Percentiles rank a stretch among this genome's conserved stretches.
These are phyloP conservation scores for Aspergillus biplanus DNA, from an alignment of 495 filamentous ascomycete species.

Conservation along the genomic window DNA sequence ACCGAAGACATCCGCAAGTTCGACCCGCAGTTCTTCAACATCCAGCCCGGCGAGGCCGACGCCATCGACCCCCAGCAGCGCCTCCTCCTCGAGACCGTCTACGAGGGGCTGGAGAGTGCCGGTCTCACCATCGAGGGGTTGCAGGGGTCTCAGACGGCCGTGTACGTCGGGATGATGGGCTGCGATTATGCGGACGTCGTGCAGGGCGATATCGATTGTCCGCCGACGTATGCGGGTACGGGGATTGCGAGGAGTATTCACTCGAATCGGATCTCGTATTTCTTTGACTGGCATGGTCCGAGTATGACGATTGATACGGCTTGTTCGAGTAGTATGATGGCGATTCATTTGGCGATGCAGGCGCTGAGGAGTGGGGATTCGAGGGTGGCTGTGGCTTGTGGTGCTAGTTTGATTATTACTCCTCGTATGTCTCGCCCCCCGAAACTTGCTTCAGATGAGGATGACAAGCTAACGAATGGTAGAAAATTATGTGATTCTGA, in stretches of 20 bases:
- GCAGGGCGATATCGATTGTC: conserved; percentile 37
- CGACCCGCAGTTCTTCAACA: conserved; percentile 52
- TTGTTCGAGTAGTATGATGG: conserved; percentile 52
- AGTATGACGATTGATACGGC: conserved; percentile 56
- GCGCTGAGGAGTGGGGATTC: conserved; percentile 36
- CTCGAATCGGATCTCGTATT: conserved; percentile 53
- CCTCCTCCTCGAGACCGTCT: conserved; percentile 57
- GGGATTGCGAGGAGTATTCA: conserved; percentile 46
- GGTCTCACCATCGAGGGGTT: conserved; percentile 39
- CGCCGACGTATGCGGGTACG: conserved; percentile 47
- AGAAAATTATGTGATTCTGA: background rate
- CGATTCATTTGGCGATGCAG: conserved; percentile 35
- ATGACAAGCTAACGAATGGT: conserved; percentile 9
- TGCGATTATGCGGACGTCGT: conserved; percentile 45
- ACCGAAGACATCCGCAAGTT: too few relatives aligned
- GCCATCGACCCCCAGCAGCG: conserved; percentile 48
- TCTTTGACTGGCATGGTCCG: conserved; percentile 54
- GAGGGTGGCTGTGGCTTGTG: conserved; percentile 29
- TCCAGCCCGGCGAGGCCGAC: conserved; percentile 53
- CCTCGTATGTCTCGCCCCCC: conserved; percentile 3
- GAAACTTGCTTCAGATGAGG: conserved; percentile 5
- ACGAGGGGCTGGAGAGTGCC: conserved; percentile 58
- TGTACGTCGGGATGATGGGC: conserved; percentile 48
- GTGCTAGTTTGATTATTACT: conserved; percentile 29
- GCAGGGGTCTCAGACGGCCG: conserved; percentile 46